Evolutionary conservation across 495 filamentous ascomycete species (phyloP).

Genomic region (Thermothielavioides terrestris): DNA sequence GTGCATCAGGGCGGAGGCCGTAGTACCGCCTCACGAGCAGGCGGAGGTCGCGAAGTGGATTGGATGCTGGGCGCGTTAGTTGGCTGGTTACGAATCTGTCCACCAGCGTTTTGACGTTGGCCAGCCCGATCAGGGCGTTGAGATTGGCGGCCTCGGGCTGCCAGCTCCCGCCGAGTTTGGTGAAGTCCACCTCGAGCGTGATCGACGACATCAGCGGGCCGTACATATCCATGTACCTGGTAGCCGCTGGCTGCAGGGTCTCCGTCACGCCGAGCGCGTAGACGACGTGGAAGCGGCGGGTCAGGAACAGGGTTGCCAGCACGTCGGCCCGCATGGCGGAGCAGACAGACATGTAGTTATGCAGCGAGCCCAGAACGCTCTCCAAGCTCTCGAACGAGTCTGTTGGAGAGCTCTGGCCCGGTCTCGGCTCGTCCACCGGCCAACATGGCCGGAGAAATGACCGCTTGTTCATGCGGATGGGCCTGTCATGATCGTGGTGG

Average conservation of each 20-base stretch:
- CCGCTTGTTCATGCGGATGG: constrained; percentile 20
- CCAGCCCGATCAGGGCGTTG: constrained; percentile 4
- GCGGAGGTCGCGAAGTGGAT: constrained; percentile 14
- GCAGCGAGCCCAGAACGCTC: constrained; percentile 7
- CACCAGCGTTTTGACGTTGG: constrained; percentile 4
- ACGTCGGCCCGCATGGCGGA: constrained; percentile 20
- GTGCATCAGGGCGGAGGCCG: constrained; percentile 11
- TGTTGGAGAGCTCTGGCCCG: constrained; percentile 8
- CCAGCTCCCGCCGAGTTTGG: constrained; percentile 16
- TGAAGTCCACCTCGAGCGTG: constrained; percentile 25
- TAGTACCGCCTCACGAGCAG: constrained; percentile 24
- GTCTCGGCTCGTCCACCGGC: constrained; percentile 5
- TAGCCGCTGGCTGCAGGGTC: constrained; percentile 10
- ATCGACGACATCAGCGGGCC: constrained; percentile 21
- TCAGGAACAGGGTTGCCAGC: constrained; percentile 18
- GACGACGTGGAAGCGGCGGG: constrained; percentile 23
- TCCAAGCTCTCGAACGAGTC: constrained; percentile 21
- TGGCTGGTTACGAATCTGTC: constrained; percentile 14
- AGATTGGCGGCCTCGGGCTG: constrained; percentile 4
- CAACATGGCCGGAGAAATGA: constrained; percentile 13
- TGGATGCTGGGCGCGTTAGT: constrained; percentile 2
- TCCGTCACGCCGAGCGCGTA: constrained; percentile 17
- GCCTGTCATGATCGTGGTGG: constrained; percentile 5
- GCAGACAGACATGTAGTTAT: constrained; percentile 15
- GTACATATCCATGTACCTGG: constrained; percentile 14